These are phyloP conservation scores for Deinandra increscens DNA, from an alignment of 129 eudicot species.

Conservation along the genomic window DNA sequence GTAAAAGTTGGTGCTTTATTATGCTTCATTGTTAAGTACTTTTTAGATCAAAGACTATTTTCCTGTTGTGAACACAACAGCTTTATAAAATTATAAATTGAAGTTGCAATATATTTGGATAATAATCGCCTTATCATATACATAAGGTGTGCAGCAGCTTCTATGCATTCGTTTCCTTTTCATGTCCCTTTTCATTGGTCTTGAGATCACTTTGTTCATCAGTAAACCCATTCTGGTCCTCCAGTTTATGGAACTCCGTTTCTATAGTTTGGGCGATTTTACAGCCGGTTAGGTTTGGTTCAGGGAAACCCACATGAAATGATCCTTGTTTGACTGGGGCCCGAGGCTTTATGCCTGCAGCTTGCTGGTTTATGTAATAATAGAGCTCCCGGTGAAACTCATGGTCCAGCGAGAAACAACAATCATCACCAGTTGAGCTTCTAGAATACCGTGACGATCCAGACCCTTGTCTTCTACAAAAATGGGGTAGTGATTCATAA, in stretches of 20 bases:
- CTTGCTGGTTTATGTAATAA: slow-evolving; percentile 62
- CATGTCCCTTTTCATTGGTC: slow-evolving; percentile 28
- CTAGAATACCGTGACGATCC: slow-evolving; percentile 69
- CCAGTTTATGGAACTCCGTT: slow-evolving; percentile 67
- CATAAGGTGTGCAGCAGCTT: background rate
- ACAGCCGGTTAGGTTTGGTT: slow-evolving; percentile 60
- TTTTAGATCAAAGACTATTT: slow-evolving; percentile 22
- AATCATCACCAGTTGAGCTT: slow-evolving; percentile 46
- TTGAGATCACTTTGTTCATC: slow-evolving; percentile 32
- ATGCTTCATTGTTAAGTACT: slow-evolving; percentile 18
- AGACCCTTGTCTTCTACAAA: slow-evolving; percentile 93
- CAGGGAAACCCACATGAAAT: slow-evolving; percentile 78
- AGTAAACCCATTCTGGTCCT: slow-evolving; percentile 48
- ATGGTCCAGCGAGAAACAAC: slow-evolving; percentile 84
- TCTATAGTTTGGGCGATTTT: slow-evolving; percentile 73
- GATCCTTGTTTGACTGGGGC: slow-evolving; percentile 66
- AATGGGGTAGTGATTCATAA: slow-evolving; percentile 88
- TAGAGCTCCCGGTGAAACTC: slow-evolving; percentile 76
- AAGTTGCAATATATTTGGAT: slow-evolving; percentile 26
- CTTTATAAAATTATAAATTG: slow-evolving; percentile 20
- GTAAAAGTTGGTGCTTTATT: slow-evolving; percentile 19
- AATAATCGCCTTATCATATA: slow-evolving; percentile 20
- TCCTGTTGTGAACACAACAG: slow-evolving; percentile 7
- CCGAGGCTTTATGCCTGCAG: slow-evolving; percentile 36
- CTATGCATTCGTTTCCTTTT: slow-evolving; percentile 17